Conservation (phyloP, 2,329 filamentous ascomycete genomes). For the Herpotrichia juniperi region DNA sequence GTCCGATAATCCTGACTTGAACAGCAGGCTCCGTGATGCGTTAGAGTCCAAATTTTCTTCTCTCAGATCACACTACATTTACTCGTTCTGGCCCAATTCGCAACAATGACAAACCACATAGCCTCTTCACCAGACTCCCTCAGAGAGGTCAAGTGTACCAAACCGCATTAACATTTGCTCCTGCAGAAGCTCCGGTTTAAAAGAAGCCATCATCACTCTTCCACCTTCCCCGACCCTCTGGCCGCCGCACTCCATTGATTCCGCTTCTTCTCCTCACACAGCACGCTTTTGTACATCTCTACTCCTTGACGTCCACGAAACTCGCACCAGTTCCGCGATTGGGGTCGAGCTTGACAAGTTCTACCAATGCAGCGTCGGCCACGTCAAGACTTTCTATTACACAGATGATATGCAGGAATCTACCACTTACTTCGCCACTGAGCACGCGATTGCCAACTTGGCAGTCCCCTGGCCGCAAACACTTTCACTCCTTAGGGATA, state of each 20-base stretch:
- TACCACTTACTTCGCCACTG: conserved; percentile 10
- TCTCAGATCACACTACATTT: too few relatives aligned
- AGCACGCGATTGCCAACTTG: conserved; percentile 16
- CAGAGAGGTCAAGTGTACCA: too few relatives aligned
- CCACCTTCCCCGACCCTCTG: neutral
- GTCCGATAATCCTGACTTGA: conserved; percentile 16
- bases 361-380: conserved; percentile 8
- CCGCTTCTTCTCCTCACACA: neutral
- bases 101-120: conserved; percentile 1
- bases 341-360: conserved; percentile 10
- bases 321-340: conserved; percentile 6
- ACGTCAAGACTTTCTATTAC: conserved; percentile 17
- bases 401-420: neutral
- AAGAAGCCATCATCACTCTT: neutral
- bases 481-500: conserved; percentile 6
- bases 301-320: conserved; percentile 2
- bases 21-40: conserved; percentile 17
- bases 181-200: neutral
- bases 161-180: neutral
- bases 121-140: too few relatives aligned
- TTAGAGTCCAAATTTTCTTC: too few relatives aligned
- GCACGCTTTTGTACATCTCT: neutral
- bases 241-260: neutral
- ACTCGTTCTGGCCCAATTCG: too few relatives aligned
- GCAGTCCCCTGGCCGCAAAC: conserved; percentile 13